phyloP scores from a whole-genome alignment of 345 rosid genomes.

The Lagerstroemia speciosa region DNA sequence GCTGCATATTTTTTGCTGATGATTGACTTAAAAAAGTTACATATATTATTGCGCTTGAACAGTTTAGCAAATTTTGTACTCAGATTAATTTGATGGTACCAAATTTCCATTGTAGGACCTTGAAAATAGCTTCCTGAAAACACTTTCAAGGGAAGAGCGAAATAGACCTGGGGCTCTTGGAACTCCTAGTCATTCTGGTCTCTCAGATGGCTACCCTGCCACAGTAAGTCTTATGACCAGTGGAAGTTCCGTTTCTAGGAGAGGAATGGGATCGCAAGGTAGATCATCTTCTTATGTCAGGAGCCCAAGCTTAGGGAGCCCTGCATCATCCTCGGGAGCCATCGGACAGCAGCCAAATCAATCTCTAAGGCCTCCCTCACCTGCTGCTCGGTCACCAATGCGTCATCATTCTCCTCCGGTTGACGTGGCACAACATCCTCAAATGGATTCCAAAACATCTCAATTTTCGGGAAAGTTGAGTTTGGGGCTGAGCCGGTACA shows the following conservation, averaged over 20 bases:
- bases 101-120: slow-evolving; percentile 1
- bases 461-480: slow-evolving; percentile 35
- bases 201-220: slow-evolving; percentile 42
- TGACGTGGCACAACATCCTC: slow-evolving; percentile 24
- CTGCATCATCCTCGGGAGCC: slow-evolving; percentile 33
- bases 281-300: slow-evolving; percentile 31
- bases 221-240: slow-evolving; percentile 20
- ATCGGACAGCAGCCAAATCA: slow-evolving; percentile 36
- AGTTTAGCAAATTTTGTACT: background rate
- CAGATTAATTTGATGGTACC: background rate
- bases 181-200: slow-evolving; percentile 19
- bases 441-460: slow-evolving; percentile 38
- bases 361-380: slow-evolving; percentile 28
- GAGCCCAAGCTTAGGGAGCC: slow-evolving; percentile 29
- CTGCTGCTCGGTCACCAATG: slow-evolving; percentile 39
- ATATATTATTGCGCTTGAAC: no score
- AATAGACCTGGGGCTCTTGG: slow-evolving; percentile 15
- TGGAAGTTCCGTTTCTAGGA: slow-evolving; percentile 39
- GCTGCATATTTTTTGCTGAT: no score
- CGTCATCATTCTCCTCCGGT: slow-evolving; percentile 34
- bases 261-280: slow-evolving; percentile 30
- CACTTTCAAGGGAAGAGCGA: slow-evolving; percentile 25
- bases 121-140: slow-evolving; percentile 27
- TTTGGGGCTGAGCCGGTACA: slow-evolving; percentile 18
- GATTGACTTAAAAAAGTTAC: no score